phyloP scores from a whole-genome alignment of 768 basidiomycete species.

The Favolaschia claudopus region DNA sequence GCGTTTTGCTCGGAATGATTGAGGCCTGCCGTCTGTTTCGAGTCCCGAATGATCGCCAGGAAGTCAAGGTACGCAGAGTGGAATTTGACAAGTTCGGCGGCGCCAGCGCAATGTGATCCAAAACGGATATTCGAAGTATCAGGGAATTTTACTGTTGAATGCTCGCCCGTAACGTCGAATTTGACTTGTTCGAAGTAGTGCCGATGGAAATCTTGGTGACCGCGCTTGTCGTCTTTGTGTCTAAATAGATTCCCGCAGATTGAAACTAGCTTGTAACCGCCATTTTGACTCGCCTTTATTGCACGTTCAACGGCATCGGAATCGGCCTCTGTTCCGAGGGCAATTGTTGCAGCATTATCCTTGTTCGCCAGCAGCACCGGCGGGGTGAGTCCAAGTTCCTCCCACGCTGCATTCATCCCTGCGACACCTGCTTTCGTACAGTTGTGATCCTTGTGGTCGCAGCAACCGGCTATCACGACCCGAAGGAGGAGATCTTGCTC shows the following conservation, averaged over 20 bases:
- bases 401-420: not conserved
- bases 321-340: too few species aligned
- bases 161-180: not conserved
- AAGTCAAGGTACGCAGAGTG: not conserved
- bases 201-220: too few species aligned
- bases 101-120: slow-evolving; percentile 7
- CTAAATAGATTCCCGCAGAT: slow-evolving; percentile 30
- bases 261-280: slow-evolving; percentile 27
- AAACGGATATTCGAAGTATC: slow-evolving; percentile 30
- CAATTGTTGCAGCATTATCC: slow-evolving; percentile 32
- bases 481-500: not conserved
- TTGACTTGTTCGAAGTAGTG: slow-evolving; percentile 8
- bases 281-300: slow-evolving; percentile 15
- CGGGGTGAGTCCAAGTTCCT: slow-evolving; percentile 1
- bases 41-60: not conserved
- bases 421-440: not conserved
- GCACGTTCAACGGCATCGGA: slow-evolving; percentile 12
- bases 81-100: not conserved
- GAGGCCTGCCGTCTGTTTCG: not conserved
- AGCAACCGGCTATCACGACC: not conserved
- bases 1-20: not conserved
- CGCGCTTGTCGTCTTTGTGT: slow-evolving; percentile 31
- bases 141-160: slow-evolving; percentile 11
- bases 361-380: slow-evolving; percentile 28
- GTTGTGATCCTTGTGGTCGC: not conserved